Conservation (phyloP, 805 yeast species). For the Starmerella potacharoeniae region DNA sequence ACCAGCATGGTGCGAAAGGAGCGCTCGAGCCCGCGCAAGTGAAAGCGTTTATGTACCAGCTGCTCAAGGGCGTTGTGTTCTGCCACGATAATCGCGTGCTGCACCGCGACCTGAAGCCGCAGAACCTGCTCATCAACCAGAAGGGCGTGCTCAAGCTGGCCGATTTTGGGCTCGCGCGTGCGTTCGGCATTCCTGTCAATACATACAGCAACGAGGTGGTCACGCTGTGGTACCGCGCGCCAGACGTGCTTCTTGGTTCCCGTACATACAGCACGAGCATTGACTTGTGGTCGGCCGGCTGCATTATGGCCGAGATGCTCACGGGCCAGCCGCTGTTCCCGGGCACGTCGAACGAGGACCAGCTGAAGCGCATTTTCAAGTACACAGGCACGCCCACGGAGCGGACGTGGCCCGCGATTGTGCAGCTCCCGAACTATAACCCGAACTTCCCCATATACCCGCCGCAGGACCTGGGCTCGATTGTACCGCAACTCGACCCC, state of each 20-base stretch:
- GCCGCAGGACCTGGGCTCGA: conserved; percentile 68
- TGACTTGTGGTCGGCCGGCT: conserved; percentile 98
- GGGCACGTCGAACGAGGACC: conserved; percentile 93
- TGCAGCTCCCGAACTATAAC: conserved; percentile 67
- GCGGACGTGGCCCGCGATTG: conserved; percentile 94
- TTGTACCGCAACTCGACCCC: conserved; percentile 59
- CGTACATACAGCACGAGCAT: conserved; percentile 93
- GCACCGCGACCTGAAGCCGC: conserved; percentile 84
- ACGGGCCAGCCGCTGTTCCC: conserved; percentile 96
- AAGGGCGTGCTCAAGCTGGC: conserved; percentile 91
- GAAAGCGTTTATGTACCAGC: conserved; percentile 88
- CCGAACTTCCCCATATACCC: conserved; percentile 73
- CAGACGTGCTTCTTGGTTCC: conserved; percentile 90
- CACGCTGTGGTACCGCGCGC: conserved; percentile 96
- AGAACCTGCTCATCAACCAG: conserved; percentile 73
- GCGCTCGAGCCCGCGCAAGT: conserved; percentile 63
- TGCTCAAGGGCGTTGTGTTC: conserved; percentile 77
- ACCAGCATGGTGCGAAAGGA: conserved; percentile 61
- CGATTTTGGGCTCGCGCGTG: conserved; percentile 94
- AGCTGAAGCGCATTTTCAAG: conserved; percentile 79
- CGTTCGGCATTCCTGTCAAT: conserved; percentile 95
- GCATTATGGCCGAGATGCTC: conserved; percentile 96
- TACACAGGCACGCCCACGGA: conserved; percentile 96
- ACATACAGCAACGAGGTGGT: conserved; percentile 97
- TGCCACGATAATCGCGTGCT: conserved; percentile 78